phyloP scores from a whole-genome alignment of 352 stramenopile species.

The Globisporangium spinosum region DNA sequence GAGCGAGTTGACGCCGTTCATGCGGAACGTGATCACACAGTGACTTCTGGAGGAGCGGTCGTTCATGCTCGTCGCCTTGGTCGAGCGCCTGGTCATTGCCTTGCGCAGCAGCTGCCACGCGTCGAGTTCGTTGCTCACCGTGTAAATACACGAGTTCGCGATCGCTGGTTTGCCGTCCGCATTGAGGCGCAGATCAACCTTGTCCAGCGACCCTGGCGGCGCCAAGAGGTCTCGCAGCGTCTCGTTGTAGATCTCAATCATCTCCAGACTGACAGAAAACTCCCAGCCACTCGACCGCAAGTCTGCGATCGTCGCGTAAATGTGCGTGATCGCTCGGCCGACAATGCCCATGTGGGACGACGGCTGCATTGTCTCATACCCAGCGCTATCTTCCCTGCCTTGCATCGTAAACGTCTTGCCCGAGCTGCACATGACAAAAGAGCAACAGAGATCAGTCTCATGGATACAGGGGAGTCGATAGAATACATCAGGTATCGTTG shows the following conservation, averaged over 20 bases:
- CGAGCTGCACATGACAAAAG: constrained; percentile 32
- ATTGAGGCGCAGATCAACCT: constrained; percentile 70
- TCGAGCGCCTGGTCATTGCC: constrained; percentile 58
- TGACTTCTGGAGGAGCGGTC: constrained; percentile 81
- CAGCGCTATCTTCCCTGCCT: constrained; percentile 39
- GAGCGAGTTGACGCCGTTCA: constrained; percentile 58
- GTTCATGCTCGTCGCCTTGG: constrained; percentile 85
- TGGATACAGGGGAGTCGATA: not conserved
- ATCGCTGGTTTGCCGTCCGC: constrained; percentile 59
- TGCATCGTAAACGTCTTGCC: constrained; percentile 90
- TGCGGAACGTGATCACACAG: constrained; percentile 78
- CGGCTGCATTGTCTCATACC: constrained; percentile 32
- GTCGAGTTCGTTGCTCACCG: constrained; percentile 49
- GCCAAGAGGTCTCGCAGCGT: constrained; percentile 92
- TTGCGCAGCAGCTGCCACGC: constrained; percentile 66
- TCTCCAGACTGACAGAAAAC: constrained; percentile 69
- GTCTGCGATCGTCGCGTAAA: constrained; percentile 66
- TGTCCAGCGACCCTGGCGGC: constrained; percentile 47
- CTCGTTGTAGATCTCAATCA: constrained; percentile 99
- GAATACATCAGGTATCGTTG: not conserved
- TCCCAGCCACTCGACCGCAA: constrained; percentile 64
- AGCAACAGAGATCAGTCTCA: not conserved
- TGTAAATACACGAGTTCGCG: constrained; percentile 59
- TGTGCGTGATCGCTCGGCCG: constrained; percentile 69
- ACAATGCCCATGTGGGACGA: constrained; percentile 78